Evolutionary conservation across 306 rosid genomes (phyloP).

Genomic region (Adenanthera pavonina): DNA sequence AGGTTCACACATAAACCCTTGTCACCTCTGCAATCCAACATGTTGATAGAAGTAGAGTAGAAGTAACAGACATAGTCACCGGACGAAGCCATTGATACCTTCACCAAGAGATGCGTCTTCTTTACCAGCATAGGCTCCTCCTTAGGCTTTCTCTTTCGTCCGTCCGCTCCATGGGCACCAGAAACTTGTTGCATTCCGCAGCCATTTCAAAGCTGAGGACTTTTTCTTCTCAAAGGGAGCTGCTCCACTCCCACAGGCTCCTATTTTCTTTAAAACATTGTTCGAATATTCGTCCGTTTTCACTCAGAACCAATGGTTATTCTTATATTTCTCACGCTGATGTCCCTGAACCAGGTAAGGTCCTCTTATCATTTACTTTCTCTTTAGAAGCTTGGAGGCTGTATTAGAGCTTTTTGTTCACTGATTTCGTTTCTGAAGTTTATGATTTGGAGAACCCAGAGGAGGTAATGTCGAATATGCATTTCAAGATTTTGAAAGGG

Average conservation of each 20-base stretch:
- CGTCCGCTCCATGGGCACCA: slow-evolving; percentile 52
- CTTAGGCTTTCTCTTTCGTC: slow-evolving; percentile 46
- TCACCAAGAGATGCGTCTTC: slow-evolving; percentile 61
- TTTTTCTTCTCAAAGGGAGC: slow-evolving; percentile 39
- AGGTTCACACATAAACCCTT: background rate
- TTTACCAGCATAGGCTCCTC: slow-evolving; percentile 42
- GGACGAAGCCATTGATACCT: background rate
- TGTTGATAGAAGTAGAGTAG: background rate
- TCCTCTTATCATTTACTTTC: background rate
- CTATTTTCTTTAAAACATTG: slow-evolving; percentile 50
- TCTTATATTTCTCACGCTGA: slow-evolving; percentile 48
- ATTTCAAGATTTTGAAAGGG: slow-evolving; percentile 45
- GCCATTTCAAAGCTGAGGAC: slow-evolving; percentile 40
- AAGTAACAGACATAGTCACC: background rate
- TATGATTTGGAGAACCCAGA: slow-evolving; percentile 51
- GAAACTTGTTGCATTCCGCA: slow-evolving; percentile 42
- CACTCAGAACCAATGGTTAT: slow-evolving; percentile 68
- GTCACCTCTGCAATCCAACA: background rate
- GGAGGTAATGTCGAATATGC: slow-evolving; percentile 23
- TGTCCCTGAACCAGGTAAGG: slow-evolving; percentile 52
- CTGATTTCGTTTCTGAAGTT: slow-evolving; percentile 41
- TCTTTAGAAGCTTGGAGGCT: background rate
- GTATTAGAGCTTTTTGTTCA: slow-evolving; percentile 1
- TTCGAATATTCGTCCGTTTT: slow-evolving; percentile 46
- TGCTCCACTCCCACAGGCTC: slow-evolving; percentile 36